Evolutionary conservation across 768 basidiomycete genomes (phyloP).

Genomic region (Lyophyllum shimeji): DNA sequence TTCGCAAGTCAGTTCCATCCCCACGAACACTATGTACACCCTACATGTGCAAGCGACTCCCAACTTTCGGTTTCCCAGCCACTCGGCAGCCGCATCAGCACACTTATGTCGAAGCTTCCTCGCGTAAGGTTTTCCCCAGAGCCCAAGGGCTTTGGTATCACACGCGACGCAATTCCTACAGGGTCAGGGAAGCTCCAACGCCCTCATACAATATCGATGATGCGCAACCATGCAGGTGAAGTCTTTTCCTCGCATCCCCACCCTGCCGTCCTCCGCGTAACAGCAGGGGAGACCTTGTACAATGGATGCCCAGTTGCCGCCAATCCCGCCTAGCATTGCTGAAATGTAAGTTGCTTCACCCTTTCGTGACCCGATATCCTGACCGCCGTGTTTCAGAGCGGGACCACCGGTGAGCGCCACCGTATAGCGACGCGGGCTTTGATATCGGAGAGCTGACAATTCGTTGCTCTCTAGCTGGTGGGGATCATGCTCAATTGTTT

Average conservation of each 20-base stretch:
- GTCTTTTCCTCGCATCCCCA: background rate
- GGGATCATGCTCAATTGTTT: constrained; percentile 1
- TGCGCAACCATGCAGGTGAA: too few species aligned
- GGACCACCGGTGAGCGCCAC: background rate
- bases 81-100: too few species aligned
- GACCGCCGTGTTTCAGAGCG: background rate
- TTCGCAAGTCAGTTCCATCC: too few species aligned
- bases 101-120: too few species aligned
- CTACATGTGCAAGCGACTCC: too few species aligned
- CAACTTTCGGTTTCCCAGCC: too few species aligned
- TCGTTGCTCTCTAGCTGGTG: background rate
- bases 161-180: too few species aligned
- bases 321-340: constrained; percentile 2
- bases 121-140: too few species aligned
- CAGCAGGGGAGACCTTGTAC: background rate
- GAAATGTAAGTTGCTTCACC: background rate
- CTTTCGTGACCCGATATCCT: background rate
- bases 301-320: background rate
- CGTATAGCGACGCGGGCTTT: background rate
- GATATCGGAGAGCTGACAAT: background rate
- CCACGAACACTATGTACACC: too few species aligned
- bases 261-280: background rate
- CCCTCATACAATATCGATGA: too few species aligned
- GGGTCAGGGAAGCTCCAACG: too few species aligned
- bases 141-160: too few species aligned